Base-by-base conservation (phyloP, 148 eudicot genomes). In the Oxyria digyna region DNA sequence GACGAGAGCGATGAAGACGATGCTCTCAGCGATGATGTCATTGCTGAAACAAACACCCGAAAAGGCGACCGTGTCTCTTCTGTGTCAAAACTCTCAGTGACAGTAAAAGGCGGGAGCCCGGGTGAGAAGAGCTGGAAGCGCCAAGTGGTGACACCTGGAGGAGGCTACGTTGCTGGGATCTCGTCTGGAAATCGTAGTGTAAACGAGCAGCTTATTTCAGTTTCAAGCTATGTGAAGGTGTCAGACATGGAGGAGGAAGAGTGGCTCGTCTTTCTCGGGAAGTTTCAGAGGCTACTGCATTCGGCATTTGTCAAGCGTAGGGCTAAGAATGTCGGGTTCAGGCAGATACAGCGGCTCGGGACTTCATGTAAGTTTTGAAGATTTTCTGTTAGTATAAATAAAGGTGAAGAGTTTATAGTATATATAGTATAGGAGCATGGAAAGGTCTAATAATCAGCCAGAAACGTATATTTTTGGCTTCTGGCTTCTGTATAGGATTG, bases 231-330 rank as follows among this genome's bases (percentile, higher is more conserved):
- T 46, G 85, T 82, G 38, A 77, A 74, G 62, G 21, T 79, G n/a
- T 76, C 73, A 46, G 83, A 82, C 49, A 79, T 82, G 83, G 54
- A 54, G 6, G 85, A 77, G 33, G 81, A 79, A 15, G 83, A 82
- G 31, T 82, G 85, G 85, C 3, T 4, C 27, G 32, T 23, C 18
- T 82, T 82, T 45, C 81, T 82, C 9, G 77, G 70, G n/a, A 74
- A 67, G 41, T 79, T 82, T 41, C 81, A 82, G 72, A 70, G 75
- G 71, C 79, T 82, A 42, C 52, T 82, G 45, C 59, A 23, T 20
- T 79, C 72, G 32, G 79, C 83, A 35, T 74, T 82, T 18, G 67
- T 29, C 32, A 71, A 73, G 31, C 68, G 74, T 24, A 79, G 52
- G 52, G 27, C 54, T 24, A 71, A 17, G 62, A 69, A 31, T 14